Evolutionary conservation across 2,329 filamentous ascomycete genomes (phyloP), one percentile per base, ranked within the genome.

Genomic region (Exophiala sideris): DNA sequence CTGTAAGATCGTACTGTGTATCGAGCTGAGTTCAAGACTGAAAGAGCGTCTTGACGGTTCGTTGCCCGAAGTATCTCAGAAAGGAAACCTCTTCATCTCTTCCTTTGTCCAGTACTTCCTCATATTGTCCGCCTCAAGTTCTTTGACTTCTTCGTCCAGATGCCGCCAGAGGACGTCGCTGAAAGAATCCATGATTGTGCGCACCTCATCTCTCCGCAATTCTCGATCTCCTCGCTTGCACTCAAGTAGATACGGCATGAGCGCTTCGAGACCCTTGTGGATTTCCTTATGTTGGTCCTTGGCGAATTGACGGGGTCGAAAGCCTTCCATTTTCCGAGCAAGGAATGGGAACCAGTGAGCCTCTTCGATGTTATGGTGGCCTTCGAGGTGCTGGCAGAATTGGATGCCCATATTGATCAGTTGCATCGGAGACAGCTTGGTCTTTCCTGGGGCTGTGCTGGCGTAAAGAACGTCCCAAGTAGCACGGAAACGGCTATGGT

Each of bases 291-390:
- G 91, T 73, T 96, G 89, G 6, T 73, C 78, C 47, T 94, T 70
- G 44, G 94, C 73, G 65, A 87, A 80, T 11, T 85, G 77, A n/a
- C 80, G 78, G 59, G 73, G 75, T 56, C 76, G 75, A 67, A 95
- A 95, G 61, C 88, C 85, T 4, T 88, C 84, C 89, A 95, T 95
- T 62, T 83, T 85, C 63, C 75, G 76, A 10, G 87, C 89, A 1
- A 96, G 79, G 0, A 85, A 66, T 1, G 91, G 91, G 70, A 95
- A 96, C 38, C 96, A 77, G 68, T 90, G 82, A 29, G 76, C 73
- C 71, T 96, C 91, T 70, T 96, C 91, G 65, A 95, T 92, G 53
- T 74, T 76, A 74, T 96, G 91, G 73, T 96, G 91, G 53, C 81
- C 72, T 8, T 82, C 80, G n/a, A 96, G 82, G 54, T 87, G 80